Percentiles rank a stretch among this genome's conserved stretches.
phyloP scores from a whole-genome alignment of 2,329 filamentous ascomycete species.

The Verticillium nonalfalfae region DNA sequence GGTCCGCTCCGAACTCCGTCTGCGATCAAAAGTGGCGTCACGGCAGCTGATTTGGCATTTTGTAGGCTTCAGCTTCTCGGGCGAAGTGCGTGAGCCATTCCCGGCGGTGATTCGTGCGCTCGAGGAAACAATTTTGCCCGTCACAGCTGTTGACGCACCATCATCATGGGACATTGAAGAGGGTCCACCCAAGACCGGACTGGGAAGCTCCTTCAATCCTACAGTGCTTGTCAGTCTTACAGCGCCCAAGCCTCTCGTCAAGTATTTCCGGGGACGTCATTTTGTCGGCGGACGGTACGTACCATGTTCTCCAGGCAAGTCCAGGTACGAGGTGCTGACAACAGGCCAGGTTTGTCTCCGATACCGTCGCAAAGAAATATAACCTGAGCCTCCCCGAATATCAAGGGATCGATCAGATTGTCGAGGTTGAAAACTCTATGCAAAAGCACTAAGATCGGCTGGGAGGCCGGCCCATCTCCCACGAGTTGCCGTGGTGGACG shows the following conservation, averaged over 20 bases:
- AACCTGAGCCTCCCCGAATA: constrained; percentile 77
- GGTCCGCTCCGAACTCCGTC: constrained; percentile 13
- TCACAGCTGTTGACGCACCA: constrained; percentile 87
- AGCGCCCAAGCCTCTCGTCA: constrained; percentile 85
- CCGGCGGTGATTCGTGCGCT: constrained; percentile 72
- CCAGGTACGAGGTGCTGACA: background rate
- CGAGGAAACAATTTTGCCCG: constrained; percentile 64
- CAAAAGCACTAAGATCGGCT: constrained; percentile 42
- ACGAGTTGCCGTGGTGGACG: no score
- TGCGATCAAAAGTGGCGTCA: no score
- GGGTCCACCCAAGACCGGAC: constrained; percentile 71
- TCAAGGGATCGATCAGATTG: constrained; percentile 80
- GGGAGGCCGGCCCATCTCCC: background rate
- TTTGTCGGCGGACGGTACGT: constrained; percentile 79
- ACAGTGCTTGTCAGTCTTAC: constrained; percentile 79
- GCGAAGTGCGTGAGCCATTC: constrained; percentile 90
- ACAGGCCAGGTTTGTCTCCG: constrained; percentile 64
- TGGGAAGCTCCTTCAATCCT: constrained; percentile 77
- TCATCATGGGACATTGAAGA: constrained; percentile 91
- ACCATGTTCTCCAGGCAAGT: constrained; percentile 2
- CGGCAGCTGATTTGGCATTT: constrained; percentile 3
- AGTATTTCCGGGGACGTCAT: constrained; percentile 78
- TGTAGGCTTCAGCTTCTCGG: constrained; percentile 82
- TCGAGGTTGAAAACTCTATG: constrained; percentile 57
- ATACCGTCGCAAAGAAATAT: constrained; percentile 77